Evolutionary conservation across 2,329 filamentous ascomycete species (phyloP), one percentile per base, ranked within the genome.

Genomic region (Apiospora koreana): DNA sequence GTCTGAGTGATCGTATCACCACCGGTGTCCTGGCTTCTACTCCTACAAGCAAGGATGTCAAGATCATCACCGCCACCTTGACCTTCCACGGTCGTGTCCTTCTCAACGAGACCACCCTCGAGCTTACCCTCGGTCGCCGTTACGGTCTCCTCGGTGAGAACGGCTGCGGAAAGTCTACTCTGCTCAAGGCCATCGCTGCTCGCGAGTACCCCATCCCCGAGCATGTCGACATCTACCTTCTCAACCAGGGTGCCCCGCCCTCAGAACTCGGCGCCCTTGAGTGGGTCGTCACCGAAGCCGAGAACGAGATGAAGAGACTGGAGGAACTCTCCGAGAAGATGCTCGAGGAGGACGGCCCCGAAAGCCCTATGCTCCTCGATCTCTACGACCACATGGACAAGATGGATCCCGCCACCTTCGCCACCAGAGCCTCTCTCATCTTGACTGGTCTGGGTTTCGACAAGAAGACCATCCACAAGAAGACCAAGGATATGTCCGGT

Each of bases 401-500:
- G 83, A 98, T 99, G 95, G 97, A 99, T 79, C 96, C 96, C 65
- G 97, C 94, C 46, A 99, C 97, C 68, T 99, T 99, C 85, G 87
- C 94, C 80, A 97, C 95, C 72, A 94, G 96, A 80, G 96, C 96
- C 72, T 97, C 95, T 69, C 91, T 98, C 75, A 99, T 99, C 81
- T 85, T 99, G 77, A 99, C 96, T 69, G 96, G 96, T 94, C 93
- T 99, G 71, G 96, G 96, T 75, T 99, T 99, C 91, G 97, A 99
- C 91, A 98, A 98, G 88, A 85, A 84, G 77, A 99, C 97, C 70
- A 98, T 99, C 80, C 87, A 97, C 84, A 99, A 99, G 90, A 98
- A 97, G 91, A 99, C 97, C 78, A 99, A 98, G 90, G 97, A 99
- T 83, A 99, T 99, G 97, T 99, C 96, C 75, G 96, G 96, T 94